Evolutionary conservation across 495 filamentous ascomycete species (phyloP).

Genomic region (Talaromyces adpressus): DNA sequence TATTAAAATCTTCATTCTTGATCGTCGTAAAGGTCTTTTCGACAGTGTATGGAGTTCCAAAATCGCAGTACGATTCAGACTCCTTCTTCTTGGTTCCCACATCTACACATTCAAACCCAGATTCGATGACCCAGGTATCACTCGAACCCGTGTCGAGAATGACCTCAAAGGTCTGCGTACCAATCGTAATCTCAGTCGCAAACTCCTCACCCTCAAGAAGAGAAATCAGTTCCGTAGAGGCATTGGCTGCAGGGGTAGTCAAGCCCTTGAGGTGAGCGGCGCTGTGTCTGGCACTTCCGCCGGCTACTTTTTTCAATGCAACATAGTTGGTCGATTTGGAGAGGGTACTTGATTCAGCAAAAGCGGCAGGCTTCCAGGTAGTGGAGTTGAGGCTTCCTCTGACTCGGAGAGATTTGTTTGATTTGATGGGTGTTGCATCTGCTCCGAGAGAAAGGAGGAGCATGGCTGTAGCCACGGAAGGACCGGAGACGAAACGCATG

Average conservation of each 20-base stretch:
- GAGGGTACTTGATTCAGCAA: not conserved
- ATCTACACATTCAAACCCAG: constrained; percentile 40
- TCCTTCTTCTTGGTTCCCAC: constrained; percentile 14
- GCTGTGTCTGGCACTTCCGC: not conserved
- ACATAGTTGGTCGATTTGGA: not conserved
- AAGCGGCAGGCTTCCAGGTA: not conserved
- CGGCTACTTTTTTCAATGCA: not conserved
- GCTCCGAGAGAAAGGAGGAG: not conserved
- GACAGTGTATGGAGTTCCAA: not conserved
- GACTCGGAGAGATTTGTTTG: not conserved
- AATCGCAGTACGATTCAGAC: not conserved
- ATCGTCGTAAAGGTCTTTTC: not conserved
- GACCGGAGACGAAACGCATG: not conserved
- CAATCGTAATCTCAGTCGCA: not conserved
- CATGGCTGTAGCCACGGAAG: not conserved
- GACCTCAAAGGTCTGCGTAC: constrained; percentile 28
- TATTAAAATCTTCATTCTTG: not conserved
- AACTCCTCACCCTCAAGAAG: not conserved
- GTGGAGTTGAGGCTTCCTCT: not conserved
- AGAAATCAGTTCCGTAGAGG: not conserved
- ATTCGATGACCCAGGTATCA: constrained; percentile 52
- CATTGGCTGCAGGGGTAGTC: not conserved
- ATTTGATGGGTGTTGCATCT: not conserved
- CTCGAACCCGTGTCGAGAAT: constrained; percentile 53
- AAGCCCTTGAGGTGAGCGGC: not conserved